phyloP scores from a whole-genome alignment of 306 rosid species.

The Datisca glomerata region DNA sequence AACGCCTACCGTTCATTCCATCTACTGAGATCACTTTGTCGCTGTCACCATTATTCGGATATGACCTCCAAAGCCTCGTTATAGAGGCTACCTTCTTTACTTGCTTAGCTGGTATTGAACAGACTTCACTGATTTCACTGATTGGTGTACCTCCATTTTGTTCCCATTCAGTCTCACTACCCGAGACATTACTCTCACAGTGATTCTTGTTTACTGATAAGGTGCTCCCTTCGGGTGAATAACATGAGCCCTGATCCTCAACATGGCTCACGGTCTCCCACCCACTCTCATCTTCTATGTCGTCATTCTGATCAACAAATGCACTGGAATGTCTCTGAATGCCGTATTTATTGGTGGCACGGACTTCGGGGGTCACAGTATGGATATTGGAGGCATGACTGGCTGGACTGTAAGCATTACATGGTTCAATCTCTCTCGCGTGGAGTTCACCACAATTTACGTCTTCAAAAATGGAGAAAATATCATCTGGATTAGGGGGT shows the following conservation, averaged over 20 bases:
- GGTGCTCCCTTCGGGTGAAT: conserved; percentile 63
- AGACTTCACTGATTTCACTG: conserved; percentile 68
- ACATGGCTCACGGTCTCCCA: conserved; percentile 93
- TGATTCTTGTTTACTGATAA: conserved; percentile 46
- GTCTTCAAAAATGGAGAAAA: conserved; percentile 59
- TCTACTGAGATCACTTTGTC: conserved; percentile 58
- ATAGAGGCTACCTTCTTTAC: conserved; percentile 63
- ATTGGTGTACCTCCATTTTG: conserved; percentile 46
- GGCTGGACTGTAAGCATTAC: conserved; percentile 50
- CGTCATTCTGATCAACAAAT: conserved; percentile 40
- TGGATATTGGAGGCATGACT: conserved; percentile 62
- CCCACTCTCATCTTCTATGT: conserved; percentile 85
- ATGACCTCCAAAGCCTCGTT: conserved; percentile 70
- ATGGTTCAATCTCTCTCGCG: conserved; percentile 61
- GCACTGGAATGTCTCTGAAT: conserved; percentile 30
- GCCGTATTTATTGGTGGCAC: conserved; percentile 24
- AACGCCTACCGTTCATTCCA: conserved; percentile 49
- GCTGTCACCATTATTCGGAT: conserved; percentile 51
- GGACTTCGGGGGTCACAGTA: conserved; percentile 55
- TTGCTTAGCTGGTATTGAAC: conserved; percentile 47
- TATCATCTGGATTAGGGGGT: conserved; percentile 64
- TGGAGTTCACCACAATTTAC: conserved; percentile 47
- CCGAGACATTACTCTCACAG: conserved; percentile 41
- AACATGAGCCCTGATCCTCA: conserved; percentile 87
- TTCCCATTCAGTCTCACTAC: conserved; percentile 64